These are phyloP conservation scores for Arabis hirsuta DNA, from an alignment of 345 rosid species.

Conservation along the genomic window DNA sequence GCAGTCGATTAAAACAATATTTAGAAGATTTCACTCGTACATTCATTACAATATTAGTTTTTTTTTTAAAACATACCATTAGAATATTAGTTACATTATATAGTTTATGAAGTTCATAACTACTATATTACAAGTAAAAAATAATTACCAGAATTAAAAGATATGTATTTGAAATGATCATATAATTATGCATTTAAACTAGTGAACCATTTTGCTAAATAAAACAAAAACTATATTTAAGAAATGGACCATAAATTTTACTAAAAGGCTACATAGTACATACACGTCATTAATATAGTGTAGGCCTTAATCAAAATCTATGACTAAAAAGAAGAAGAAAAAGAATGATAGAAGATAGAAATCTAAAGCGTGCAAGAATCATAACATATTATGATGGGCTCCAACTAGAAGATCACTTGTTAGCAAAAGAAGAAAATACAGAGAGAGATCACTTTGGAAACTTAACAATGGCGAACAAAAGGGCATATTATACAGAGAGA, in stretches of 20 bases:
- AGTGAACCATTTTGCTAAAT: not conserved
- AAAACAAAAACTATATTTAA: not conserved
- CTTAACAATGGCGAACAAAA: constrained; percentile 37
- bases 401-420: constrained; percentile 33
- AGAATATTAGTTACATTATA: too few relatives aligned
- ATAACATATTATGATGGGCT: constrained; percentile 21
- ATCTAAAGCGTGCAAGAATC: constrained; percentile 35
- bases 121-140: too few relatives aligned
- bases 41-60: too few relatives aligned
- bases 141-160: too few relatives aligned
- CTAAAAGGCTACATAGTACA: not conserved
- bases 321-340: constrained; percentile 1
- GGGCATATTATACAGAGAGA: constrained; percentile 20
- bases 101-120: too few relatives aligned
- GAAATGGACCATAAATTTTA: not conserved
- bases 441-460: constrained; percentile 31
- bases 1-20: too few relatives aligned
- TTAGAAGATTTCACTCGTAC: too few relatives aligned
- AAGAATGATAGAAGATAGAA: constrained; percentile 7
- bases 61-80: too few relatives aligned
- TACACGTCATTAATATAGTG: not conserved
- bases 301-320: not conserved
- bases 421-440: not conserved
- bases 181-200: too few relatives aligned
- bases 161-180: not conserved